These are phyloP conservation scores for Ambrosia trifida DNA, from an alignment of 129 eudicot genomes.

Conservation along the genomic window DNA sequence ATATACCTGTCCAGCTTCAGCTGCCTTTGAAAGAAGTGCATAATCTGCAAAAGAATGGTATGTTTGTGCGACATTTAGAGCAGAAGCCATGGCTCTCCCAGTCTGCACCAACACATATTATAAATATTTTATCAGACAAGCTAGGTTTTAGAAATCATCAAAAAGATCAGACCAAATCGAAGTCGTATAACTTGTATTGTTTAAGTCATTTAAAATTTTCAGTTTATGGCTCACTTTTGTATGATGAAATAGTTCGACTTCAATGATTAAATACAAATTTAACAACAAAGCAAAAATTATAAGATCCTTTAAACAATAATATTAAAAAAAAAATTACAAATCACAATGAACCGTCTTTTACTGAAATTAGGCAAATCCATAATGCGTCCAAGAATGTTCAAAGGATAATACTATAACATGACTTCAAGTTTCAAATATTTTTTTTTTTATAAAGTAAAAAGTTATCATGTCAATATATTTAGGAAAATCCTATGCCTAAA, in stretches of 20 bases:
- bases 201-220: conserved; percentile 9
- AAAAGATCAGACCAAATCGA: background rate
- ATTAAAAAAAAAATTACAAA: too few species aligned
- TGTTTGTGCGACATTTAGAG: conserved; percentile 88
- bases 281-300: too few species aligned
- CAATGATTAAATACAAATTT: too few species aligned
- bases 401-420: background rate
- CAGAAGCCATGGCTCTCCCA: conserved; percentile 60
- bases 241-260: conserved; percentile 2
- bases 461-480: background rate
- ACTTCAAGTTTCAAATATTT: background rate
- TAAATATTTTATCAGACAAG: background rate
- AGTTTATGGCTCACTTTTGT: background rate
- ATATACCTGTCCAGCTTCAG: conserved; percentile 61
- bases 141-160: background rate
- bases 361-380: background rate
- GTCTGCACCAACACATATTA: conserved; percentile 51
- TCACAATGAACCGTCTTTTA: conserved; percentile 5
- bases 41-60: conserved; percentile 76
- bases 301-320: too few species aligned
- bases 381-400: background rate
- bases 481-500: conserved; percentile 1
- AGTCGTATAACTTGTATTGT: background rate
- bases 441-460: background rate
- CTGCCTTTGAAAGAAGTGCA: conserved; percentile 72